Evolutionary conservation across 2,329 filamentous ascomycete species (phyloP).

Genomic region (Gaeumannomyces tritici): DNA sequence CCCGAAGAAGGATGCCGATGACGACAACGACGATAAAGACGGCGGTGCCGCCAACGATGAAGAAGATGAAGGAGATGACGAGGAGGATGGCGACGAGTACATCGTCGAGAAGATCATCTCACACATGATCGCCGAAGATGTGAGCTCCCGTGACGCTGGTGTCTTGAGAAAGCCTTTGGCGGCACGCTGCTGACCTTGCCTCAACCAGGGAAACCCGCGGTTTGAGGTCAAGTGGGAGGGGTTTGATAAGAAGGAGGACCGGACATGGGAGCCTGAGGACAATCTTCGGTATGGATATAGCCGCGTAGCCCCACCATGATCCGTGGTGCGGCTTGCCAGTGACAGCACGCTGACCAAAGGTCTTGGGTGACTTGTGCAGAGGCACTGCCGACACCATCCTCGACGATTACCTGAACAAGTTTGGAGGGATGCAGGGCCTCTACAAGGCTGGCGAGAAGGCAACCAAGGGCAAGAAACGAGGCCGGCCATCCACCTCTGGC

Average conservation of each 20-base stretch:
- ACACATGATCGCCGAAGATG: conserved; percentile 52
- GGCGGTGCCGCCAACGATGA: conserved; percentile 16
- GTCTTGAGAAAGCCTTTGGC: conserved; percentile 9
- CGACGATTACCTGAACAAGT: conserved; percentile 49
- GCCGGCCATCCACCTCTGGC: conserved; percentile 31
- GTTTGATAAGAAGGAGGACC: conserved; percentile 58
- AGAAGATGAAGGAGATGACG: conserved; percentile 23
- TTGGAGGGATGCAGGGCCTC: conserved; percentile 54
- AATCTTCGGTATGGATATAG: conserved; percentile 46
- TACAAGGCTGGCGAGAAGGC: conserved; percentile 40
- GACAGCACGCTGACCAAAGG: neutral
- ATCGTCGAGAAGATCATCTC: conserved; percentile 64
- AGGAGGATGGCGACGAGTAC: conserved; percentile 35
- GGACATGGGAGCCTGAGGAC: conserved; percentile 71
- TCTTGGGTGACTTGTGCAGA: conserved; percentile 20
- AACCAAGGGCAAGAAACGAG: conserved; percentile 47
- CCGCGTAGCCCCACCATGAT: conserved; percentile 1
- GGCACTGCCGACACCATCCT: conserved; percentile 52
- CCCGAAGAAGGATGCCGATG: conserved; percentile 12
- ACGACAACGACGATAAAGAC: conserved; percentile 13
- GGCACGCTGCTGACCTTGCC: neutral
- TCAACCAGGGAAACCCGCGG: conserved; percentile 34
- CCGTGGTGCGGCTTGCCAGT: neutral
- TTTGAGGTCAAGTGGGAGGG: conserved; percentile 78
- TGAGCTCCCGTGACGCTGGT: conserved; percentile 15